Base-by-base conservation (phyloP, 352 stramenopile genomes). In the Phytopythium helicoides region DNA sequence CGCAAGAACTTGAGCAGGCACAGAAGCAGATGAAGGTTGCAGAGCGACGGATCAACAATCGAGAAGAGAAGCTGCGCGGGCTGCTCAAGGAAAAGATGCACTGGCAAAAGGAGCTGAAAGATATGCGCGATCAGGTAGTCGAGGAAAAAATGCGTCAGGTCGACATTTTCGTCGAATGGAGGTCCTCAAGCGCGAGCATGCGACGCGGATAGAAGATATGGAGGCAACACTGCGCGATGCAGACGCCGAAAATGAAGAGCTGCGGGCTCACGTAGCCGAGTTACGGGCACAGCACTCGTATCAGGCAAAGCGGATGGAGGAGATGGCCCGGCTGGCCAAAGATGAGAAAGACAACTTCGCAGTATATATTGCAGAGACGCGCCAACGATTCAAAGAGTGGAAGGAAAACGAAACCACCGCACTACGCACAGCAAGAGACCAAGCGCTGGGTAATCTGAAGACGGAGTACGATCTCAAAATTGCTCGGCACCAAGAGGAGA, bases 111-210 rank as follows among this genome's bases (percentile, higher is more conserved):
- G 77, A 86, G 39, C 54, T 87, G 22, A 83, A 87, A 42, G 68
- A 75, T 16, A 63, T 76, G 36, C 64, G 75, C 6, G 71, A 75
- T 12, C 73, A 88, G 36, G 71, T 87, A 0, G 68, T 85, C 19
- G 77, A 88, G 45, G 75, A 87, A 45, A 90, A 90, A 44, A 86
- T 88, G 76, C 71, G 69, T 0, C 80, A 88, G 34, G 75, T 88
- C 7, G 77, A 85, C 36, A 47, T 88, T 3, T 76, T 83, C 73
- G 77, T 7, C 71, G 75, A 3, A 63, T 87, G 7, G 75, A 90
- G 51, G 61, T 62, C 0, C 61, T 55, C 19, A 85, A 87, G 25
- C 70, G 71, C 3, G 68, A 87, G 25, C 62, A 64, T 36, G 51
- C 50, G 1, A 60, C 55, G 6, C 68, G 85, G 21, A 3, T 84